Base-by-base conservation (phyloP, 2,329 filamentous ascomycete species). In the Xylaria digitata region DNA sequence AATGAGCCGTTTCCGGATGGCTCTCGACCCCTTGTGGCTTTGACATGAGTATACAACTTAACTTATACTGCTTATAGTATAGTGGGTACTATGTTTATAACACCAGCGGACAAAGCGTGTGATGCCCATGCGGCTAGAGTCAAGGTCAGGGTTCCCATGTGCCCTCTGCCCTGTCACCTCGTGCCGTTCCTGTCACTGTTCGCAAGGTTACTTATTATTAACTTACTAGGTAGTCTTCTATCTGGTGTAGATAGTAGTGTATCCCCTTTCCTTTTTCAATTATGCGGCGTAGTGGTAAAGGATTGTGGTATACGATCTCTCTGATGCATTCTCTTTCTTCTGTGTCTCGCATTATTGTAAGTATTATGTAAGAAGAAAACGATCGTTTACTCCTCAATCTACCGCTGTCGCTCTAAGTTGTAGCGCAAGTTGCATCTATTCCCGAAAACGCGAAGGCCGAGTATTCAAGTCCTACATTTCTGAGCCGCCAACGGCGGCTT, bases 1-100 rank as follows among this genome's bases (percentile, higher is more conserved):
- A 13, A 40, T 5, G 21, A 34, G 52, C 52, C 32, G 34, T 54
- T 53, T 42, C 37, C 30, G 37, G 6, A 43, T 19, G 37, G 30
- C 21, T 32, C 21, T 23, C 21, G 19, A 40, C 21, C 37, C 7
- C 11, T 55, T 43, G 37, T 26, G 21, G n/a, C 19, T 42, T n/a
- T 7, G 40, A 53, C 50, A 26, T 19, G 13, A 15, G 21, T 26
- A 19, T 34, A 19, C 17, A 23, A 17, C 52, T n/a, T 40, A 42
- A 37, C 13, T 54, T 15, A n/a, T 8, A 7, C 52, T 56, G 21
- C 53, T 55, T 40, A 13, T 61, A 53, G 59, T 40, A 55, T 54
- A 40, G 60, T 52, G 34, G 53, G 50, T 57, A 48, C 49, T 60
- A 55, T 65, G 46, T 66, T 57, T 54, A 54, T 57, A 59, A 54